These are phyloP conservation scores for Rhynchosporium graminicola DNA, from an alignment of 2,329 filamentous ascomycete species.

Conservation along the genomic window DNA sequence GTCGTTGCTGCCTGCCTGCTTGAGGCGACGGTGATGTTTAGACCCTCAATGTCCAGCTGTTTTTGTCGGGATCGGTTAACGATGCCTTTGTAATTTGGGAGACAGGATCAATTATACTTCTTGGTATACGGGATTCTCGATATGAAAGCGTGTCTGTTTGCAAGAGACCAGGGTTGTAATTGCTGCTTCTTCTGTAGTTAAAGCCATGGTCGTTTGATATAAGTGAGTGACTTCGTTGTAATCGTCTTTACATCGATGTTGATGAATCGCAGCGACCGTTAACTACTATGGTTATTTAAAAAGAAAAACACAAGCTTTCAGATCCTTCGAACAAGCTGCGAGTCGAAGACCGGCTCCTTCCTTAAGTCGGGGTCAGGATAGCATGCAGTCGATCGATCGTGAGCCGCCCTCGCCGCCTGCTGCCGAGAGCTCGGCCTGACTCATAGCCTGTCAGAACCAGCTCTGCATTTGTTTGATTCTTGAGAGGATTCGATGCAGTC, in stretches of 20 bases:
- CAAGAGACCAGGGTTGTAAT: conserved; percentile 37
- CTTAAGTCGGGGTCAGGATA: background rate
- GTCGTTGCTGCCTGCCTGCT: conserved; percentile 43
- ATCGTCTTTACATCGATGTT: background rate
- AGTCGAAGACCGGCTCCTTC: background rate
- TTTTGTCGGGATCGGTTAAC: no score
- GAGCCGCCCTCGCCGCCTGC: background rate
- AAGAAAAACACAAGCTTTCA: background rate
- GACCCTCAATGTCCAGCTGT: conserved; percentile 69
- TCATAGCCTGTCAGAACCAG: background rate
- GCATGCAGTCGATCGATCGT: background rate
- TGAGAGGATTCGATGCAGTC: background rate
- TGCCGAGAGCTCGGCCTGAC: conserved; percentile 13
- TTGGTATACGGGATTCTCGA: conserved; percentile 39
- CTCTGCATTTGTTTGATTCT: background rate
- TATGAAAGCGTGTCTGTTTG: conserved; percentile 41
- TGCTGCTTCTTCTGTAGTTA: conserved; percentile 27
- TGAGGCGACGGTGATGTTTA: conserved; percentile 66
- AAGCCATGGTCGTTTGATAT: conserved; percentile 8
- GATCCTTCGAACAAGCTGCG: background rate
- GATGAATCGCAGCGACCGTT: no score
- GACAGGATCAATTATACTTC: conserved; percentile 29
- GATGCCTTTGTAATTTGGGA: background rate
- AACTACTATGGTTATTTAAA: no score
- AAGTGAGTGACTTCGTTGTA: background rate